Percentiles rank a stretch among this genome's conserved stretches.
Evolutionary conservation across 2,329 filamentous ascomycete species (phyloP).

Genomic region (Lecanoromycetidae sp.): DNA sequence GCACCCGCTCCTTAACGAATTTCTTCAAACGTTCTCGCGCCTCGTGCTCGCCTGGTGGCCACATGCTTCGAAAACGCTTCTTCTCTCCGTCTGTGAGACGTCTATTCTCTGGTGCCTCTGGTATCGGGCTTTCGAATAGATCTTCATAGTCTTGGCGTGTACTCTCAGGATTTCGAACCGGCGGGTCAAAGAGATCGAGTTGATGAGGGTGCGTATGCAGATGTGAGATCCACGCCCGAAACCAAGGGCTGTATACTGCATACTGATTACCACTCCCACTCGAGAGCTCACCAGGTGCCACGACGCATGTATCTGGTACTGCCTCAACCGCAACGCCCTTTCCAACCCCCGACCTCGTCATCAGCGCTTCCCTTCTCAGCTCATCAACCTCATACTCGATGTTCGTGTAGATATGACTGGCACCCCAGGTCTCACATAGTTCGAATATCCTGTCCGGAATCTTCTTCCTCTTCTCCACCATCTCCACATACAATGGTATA

Average conservation of each 20-base stretch:
- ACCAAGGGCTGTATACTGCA: conserved; percentile 77
- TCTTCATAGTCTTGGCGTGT: conserved; percentile 38
- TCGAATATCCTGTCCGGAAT: conserved; percentile 51
- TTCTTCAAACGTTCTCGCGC: conserved; percentile 49
- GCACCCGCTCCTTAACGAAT: conserved; percentile 55
- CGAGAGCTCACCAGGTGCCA: conserved; percentile 56
- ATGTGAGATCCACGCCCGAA: conserved; percentile 59
- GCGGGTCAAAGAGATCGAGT: conserved; percentile 49
- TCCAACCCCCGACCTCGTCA: conserved; percentile 50
- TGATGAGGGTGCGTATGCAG: conserved; percentile 58
- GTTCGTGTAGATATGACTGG: conserved; percentile 66
- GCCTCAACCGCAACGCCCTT: conserved; percentile 57
- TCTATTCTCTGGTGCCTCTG: conserved; percentile 48
- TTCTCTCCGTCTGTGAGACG: conserved; percentile 46
- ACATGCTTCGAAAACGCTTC: conserved; percentile 46
- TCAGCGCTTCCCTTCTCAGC: conserved; percentile 58
- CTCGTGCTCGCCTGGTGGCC: conserved; percentile 66
- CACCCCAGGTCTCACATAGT: conserved; percentile 59
- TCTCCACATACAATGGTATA: conserved; percentile 69
- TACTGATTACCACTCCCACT: conserved; percentile 66
- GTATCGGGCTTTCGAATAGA: conserved; percentile 51
- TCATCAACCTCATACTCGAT: conserved; percentile 91
- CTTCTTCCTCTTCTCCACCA: conserved; percentile 51
- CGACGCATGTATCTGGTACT: conserved; percentile 71
- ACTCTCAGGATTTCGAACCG: conserved; percentile 41